phyloP scores from a whole-genome alignment of 225 moss, liverwort and hornwort species.

The Bryum argenteum region DNA sequence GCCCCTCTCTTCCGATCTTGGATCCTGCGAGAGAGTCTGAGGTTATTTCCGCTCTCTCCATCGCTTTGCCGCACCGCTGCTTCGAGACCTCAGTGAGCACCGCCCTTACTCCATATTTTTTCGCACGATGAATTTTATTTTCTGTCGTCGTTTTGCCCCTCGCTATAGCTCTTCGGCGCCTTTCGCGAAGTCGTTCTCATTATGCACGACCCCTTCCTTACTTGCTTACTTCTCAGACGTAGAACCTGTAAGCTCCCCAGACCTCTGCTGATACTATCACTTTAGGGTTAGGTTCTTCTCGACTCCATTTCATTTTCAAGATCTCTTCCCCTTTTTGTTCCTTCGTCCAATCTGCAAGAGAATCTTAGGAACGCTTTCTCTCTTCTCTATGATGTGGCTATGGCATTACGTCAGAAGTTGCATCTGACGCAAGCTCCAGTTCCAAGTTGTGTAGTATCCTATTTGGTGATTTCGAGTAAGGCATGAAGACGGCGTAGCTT shows the following conservation, averaged over 20 bases:
- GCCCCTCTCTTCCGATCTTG: neutral
- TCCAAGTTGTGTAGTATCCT: neutral
- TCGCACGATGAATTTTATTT: neutral
- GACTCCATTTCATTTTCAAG: constrained; percentile 1
- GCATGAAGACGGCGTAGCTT: neutral
- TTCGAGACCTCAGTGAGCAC: no score
- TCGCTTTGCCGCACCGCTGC: no score
- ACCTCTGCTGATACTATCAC: neutral
- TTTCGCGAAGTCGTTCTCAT: neutral
- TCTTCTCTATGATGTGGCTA: neutral
- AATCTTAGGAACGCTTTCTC: neutral
- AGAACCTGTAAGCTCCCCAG: constrained; percentile 12
- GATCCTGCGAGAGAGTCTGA: no score
- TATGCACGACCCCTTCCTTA: neutral
- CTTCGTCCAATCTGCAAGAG: neutral
- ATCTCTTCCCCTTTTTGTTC: constrained; percentile 8
- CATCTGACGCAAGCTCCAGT: neutral
- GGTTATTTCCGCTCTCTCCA: no score
- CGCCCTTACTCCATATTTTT: no score
- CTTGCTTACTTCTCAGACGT: neutral
- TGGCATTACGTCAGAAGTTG: neutral
- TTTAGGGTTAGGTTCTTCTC: constrained; percentile 39
- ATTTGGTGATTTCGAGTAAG: constrained; percentile 5
- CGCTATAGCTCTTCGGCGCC: neutral
- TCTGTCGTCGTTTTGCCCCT: neutral